A percentile compares a stretch with the other conserved stretches of the same genome.
These are phyloP conservation scores for Fusarium sp. DNA, from an alignment of 2,329 filamentous ascomycete species.

Conservation along the genomic window DNA sequence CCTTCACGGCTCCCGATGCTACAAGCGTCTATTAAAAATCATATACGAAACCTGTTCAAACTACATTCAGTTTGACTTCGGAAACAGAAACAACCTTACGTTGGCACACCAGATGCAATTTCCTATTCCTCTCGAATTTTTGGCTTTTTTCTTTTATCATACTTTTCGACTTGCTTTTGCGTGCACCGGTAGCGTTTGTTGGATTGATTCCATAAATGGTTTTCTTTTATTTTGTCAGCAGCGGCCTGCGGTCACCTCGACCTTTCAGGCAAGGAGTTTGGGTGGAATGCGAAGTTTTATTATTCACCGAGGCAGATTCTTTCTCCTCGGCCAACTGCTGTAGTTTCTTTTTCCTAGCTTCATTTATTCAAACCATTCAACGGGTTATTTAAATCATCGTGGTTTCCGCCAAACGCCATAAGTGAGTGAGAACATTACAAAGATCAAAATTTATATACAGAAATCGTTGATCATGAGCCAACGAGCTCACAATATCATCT, in stretches of 20 bases:
- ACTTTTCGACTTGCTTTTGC: constrained; percentile 3
- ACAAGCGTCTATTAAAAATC: not conserved
- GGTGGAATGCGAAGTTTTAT: constrained; percentile 36
- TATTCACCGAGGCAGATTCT: constrained; percentile 18
- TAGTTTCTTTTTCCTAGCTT: constrained; percentile 22
- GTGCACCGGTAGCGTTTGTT: constrained; percentile 6
- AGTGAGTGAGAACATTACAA: constrained; percentile 30
- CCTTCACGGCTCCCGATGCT: not conserved
- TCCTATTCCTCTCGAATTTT: constrained; percentile 9
- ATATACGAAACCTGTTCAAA: not conserved
- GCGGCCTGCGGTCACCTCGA: constrained; percentile 14
- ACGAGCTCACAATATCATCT: not conserved
- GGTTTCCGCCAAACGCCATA: constrained; percentile 29
- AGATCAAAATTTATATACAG: constrained; percentile 36
- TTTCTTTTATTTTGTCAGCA: constrained; percentile 1
- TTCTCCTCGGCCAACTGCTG: constrained; percentile 11
- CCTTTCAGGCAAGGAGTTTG: constrained; percentile 38
- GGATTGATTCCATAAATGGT: constrained; percentile 11
- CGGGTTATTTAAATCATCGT: constrained; percentile 26
- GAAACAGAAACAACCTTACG: constrained; percentile 1
- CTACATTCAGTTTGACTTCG: constrained; percentile 3
- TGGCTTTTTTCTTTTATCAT: constrained; percentile 11
- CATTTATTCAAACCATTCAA: constrained; percentile 39
- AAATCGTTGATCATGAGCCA: not conserved
- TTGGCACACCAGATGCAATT: constrained; percentile 40